Base-by-base conservation (phyloP, 2,329 filamentous ascomycete species). In the Chlorencoelia australis region DNA sequence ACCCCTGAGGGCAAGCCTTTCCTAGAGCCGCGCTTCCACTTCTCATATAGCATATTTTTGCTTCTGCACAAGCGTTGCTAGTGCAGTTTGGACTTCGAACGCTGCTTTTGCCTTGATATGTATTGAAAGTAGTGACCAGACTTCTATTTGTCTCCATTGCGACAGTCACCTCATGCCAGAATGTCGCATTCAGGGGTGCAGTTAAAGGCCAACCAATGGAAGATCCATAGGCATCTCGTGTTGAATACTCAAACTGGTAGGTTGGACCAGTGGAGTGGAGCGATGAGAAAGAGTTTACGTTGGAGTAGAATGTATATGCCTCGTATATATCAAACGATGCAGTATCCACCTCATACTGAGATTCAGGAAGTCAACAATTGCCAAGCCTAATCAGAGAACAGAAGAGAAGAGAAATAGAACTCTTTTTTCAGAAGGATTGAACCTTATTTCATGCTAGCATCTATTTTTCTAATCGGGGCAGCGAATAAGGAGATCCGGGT, bases 1-100 rank as follows among this genome's bases (percentile, higher is more conserved):
- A 25, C 3, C 71, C 71, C 45, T 69, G 67, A 3, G 65, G 62
- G 54, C 72, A 76, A 35, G 60, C 52, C 35, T 54, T 59, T 1
- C 70, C 71, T 33, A 76, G 47, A 0, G 66, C 63, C 15, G 61
- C 64, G 47, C 67, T 74, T 2, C 69, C 72, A 54, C 64, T 68
- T 24, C 72, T 56, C 59, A 75, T 75, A 47, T 76, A 75, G 44
- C 73, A 76, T 11, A 74, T 58, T 57, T 72, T 74, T 2, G 71
- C 71, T 30, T 56, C 48, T 3, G 64, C 63, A 50, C 72, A 76
- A 3, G 59, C 67, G 21, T 54, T 53, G 41, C 53, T 71, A 2
- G 66, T 68, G 42, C 71, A 75, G 26, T 67, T 67, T 0, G 70
- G 69, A 27, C 59, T 67, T 50, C 58, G 58, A 4, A 67, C 50